phyloP scores from a whole-genome alignment of 78 protist genomes.

The Anaeramoeba flamelloides region DNA sequence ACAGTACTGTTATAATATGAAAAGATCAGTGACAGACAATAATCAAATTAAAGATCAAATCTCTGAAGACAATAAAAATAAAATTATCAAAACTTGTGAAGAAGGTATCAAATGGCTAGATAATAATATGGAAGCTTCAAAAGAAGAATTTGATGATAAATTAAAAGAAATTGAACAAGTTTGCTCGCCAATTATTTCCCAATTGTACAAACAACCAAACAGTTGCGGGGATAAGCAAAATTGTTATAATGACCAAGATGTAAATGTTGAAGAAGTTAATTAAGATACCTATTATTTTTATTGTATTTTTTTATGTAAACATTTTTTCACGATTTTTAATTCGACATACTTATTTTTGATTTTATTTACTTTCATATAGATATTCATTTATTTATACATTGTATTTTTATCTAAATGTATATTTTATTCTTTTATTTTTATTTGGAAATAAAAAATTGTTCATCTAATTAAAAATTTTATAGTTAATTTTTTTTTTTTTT shows the following conservation, averaged over 20 bases:
- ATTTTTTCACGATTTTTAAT: no score
- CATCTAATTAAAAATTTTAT: no score
- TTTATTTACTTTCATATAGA: no score
- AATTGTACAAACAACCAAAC: neutral
- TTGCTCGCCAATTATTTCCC: constrained; percentile 5
- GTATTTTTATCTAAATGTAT: no score
- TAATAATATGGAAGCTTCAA: constrained; percentile 7
- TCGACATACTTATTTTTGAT: no score
- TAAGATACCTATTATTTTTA: no score
- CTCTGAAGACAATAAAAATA: constrained; percentile 3
- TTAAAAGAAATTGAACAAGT: constrained; percentile 18
- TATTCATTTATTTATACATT: no score
- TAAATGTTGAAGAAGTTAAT: constrained; percentile 1
- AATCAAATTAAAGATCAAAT: constrained; percentile 31
- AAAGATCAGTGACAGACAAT: neutral
- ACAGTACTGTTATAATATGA: neutral
- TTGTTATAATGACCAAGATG: no score
- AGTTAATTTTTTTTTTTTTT: no score
- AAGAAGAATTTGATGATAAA: constrained; percentile 14
- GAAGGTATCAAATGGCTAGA: constrained; percentile 7
- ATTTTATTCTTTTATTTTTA: no score
- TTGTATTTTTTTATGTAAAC: no score
- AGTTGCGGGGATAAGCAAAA: constrained; percentile 21
- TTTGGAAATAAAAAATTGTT: no score
- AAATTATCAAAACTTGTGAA: neutral